Base-by-base conservation (phyloP, 2,329 filamentous ascomycete genomes). In the Fusarium xyrophilum region DNA sequence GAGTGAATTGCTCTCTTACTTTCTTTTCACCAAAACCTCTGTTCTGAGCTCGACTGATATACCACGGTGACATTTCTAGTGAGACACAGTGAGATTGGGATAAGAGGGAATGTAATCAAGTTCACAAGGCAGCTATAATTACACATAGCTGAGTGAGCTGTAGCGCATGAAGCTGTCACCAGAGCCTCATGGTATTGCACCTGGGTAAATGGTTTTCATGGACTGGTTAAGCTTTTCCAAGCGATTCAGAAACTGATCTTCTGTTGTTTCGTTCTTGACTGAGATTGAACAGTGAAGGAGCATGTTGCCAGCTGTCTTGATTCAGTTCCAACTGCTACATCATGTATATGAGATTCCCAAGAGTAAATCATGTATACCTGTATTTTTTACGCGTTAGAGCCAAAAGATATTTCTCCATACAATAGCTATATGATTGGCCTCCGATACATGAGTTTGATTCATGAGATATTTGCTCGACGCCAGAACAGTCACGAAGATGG, bases 251-350 rank as follows among this genome's bases (percentile, higher is more conserved):
- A 44, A n/a, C 12, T 19, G 7, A 6, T 6, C 17, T 27, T 44
- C 8, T n/a, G 12, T 14, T 11, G n/a, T n/a, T 4, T 7, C 0
- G 13, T 15, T n/a, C 9, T 28, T 5, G 0, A 14, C 0, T 43
- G 1, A 13, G 9, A 19, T 44, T 2, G 0, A 14, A 7, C 0
- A 5, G 3, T 44, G 0, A 27, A 2, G 19, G 3, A 27, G 13
- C 17, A 2, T 27, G 0, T 4, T 4, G 8, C 17, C 2, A 0
- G 17, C 4, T 44, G 8, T 44, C 8, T 7, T 10, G 6, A 19
- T 19, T 2, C 10, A 17, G 8, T 7, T 23, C 27, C 6, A 3
- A n/a, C 2, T 7, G 6, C 17, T 7, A 12, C 1, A 0, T n/a
- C n/a, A n/a, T n/a, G n/a, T n/a, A n/a, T n/a, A n/a, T n/a, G n/a